Percentiles rank a stretch among this genome's conserved stretches.
These are phyloP conservation scores for Fonsecaea monophora DNA, from an alignment of 2,329 filamentous ascomycete species.

Conservation along the genomic window DNA sequence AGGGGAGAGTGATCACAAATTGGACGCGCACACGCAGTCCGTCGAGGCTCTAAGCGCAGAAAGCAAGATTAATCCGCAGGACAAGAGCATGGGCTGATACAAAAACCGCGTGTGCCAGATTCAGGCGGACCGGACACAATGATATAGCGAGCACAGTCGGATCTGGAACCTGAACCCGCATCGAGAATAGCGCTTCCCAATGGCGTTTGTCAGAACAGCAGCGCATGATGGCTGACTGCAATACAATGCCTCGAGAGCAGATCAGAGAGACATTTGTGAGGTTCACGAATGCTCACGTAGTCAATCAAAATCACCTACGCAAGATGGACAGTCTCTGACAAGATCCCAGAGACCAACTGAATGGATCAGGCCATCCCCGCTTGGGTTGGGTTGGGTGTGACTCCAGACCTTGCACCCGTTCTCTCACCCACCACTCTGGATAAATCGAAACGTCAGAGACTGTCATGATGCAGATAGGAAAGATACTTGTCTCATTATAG, in stretches of 20 bases:
- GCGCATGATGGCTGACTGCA: background rate
- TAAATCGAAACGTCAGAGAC: constrained; percentile 28
- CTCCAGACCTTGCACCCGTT: background rate
- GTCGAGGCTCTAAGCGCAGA: too few relatives aligned
- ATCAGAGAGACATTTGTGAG: background rate
- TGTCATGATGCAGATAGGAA: constrained; percentile 20
- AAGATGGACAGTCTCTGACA: background rate
- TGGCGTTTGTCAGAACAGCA: background rate
- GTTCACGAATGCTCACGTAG: background rate
- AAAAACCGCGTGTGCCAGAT: background rate
- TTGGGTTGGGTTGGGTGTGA: background rate
- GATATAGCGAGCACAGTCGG: too few relatives aligned
- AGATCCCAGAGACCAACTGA: background rate
- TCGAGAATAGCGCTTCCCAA: background rate
- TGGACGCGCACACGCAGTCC: too few relatives aligned
- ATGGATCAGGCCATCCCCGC: background rate
- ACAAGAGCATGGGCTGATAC: background rate
- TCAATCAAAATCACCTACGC: background rate
- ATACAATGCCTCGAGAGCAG: background rate
- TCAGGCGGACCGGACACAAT: too few relatives aligned
- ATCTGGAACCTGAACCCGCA: background rate
- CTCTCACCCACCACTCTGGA: constrained; percentile 13
- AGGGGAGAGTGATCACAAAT: too few relatives aligned
- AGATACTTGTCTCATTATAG: constrained; percentile 34
- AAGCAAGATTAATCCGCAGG: background rate